A percentile compares a stretch with the other conserved stretches of the same genome.
Evolutionary conservation across 2,329 filamentous ascomycete species (phyloP).

Genomic region (Neopestalotiopsis rosae): DNA sequence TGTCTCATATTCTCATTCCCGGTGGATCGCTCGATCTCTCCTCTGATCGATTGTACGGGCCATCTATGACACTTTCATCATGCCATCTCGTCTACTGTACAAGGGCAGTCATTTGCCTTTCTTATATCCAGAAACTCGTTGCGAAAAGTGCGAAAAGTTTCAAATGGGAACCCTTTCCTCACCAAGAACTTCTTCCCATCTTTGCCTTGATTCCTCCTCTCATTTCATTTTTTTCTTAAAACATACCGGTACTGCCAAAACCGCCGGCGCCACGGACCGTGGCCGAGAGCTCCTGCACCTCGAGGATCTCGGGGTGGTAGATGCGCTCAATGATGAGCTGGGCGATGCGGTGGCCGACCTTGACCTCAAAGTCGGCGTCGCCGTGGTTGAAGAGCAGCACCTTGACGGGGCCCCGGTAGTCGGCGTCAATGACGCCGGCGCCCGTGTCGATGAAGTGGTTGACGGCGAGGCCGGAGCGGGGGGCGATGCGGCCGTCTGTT

Average conservation of each 20-base stretch:
- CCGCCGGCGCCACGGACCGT: slow-evolving; percentile 90
- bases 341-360: slow-evolving; percentile 87
- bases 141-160: too few species aligned
- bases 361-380: slow-evolving; percentile 80
- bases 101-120: too few species aligned
- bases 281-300: slow-evolving; percentile 86
- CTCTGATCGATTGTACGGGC: too few species aligned
- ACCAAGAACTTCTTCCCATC: too few species aligned
- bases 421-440: slow-evolving; percentile 95
- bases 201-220: not conserved
- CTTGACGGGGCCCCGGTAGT: slow-evolving; percentile 94
- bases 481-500: slow-evolving; percentile 87
- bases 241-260: slow-evolving; percentile 82
- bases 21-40: too few species aligned
- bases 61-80: not conserved
- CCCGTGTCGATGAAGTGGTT: slow-evolving; percentile 98
- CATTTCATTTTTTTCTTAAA: slow-evolving; percentile 23
- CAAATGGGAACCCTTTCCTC: too few species aligned
- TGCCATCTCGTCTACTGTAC: too few species aligned
- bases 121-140: too few species aligned
- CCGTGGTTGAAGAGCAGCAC: slow-evolving; percentile 93
- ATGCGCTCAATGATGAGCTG: slow-evolving; percentile 95
- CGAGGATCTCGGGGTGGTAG: slow-evolving; percentile 88
- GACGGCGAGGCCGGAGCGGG: slow-evolving; percentile 85
- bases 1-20: not conserved